Evolutionary conservation across 2,329 filamentous ascomycete genomes (phyloP).

Genomic region (Cladosporium cucumerinum): DNA sequence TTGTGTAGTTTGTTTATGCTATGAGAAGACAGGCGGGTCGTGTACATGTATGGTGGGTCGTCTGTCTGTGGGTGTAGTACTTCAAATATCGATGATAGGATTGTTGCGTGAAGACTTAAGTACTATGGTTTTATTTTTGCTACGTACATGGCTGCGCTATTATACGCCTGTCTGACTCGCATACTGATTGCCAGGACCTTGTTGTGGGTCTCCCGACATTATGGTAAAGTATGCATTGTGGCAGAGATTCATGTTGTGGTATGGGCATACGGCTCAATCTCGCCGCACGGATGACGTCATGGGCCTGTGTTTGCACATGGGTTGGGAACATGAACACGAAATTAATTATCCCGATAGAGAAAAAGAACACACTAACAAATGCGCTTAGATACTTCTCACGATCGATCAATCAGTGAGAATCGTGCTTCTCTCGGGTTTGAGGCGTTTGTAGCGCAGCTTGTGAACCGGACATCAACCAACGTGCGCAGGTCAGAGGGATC

Average conservation of each 20-base stretch:
- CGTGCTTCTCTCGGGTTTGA: background rate
- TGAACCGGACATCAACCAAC: background rate
- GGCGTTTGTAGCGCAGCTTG: background rate
- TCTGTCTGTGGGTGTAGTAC: background rate
- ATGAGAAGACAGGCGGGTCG: background rate
- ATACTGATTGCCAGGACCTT: background rate
- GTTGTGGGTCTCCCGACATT: background rate
- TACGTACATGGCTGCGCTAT: background rate
- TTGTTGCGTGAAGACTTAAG: too few relatives aligned
- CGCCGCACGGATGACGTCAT: background rate
- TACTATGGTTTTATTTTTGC: too few relatives aligned
- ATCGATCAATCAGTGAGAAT: background rate
- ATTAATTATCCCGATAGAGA: background rate
- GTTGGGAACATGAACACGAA: background rate
- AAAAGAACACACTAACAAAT: background rate
- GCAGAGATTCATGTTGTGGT: background rate
- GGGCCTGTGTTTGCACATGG: background rate
- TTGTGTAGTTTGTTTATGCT: background rate
- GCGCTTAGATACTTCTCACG: background rate
- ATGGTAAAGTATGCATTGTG: background rate
- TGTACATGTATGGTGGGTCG: background rate
- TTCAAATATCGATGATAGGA: background rate
- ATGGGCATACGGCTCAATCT: background rate
- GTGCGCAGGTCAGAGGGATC: background rate
- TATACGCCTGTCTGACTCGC: background rate